A percentile compares a stretch with the other conserved stretches of the same genome.
These are phyloP conservation scores for Fusarium penzigii DNA, from an alignment of 2,329 filamentous ascomycete species.

Conservation along the genomic window DNA sequence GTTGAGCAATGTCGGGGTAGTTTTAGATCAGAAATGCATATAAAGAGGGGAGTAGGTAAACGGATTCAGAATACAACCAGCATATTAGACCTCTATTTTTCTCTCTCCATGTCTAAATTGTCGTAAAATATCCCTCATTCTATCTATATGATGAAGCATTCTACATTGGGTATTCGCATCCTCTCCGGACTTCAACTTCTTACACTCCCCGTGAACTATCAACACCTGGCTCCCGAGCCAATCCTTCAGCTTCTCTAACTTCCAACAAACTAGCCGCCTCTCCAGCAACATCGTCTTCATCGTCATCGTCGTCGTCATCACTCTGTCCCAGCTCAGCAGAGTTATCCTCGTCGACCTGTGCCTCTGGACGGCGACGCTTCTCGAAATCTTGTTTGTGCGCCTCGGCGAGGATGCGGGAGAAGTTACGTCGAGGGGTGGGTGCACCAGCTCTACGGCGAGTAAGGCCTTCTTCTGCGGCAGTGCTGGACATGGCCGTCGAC, in stretches of 20 bases:
- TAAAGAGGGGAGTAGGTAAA: neutral
- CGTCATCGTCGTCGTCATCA: slow-evolving; percentile 40
- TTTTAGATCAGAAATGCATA: neutral
- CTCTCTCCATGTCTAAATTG: neutral
- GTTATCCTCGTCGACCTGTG: slow-evolving; percentile 25
- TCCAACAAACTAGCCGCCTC: slow-evolving; percentile 30
- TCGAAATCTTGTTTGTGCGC: slow-evolving; percentile 94
- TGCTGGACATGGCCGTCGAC: slow-evolving; percentile 19
- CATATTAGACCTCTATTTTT: neutral
- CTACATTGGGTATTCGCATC: neutral
- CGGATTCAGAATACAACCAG: neutral
- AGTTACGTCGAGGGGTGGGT: slow-evolving; percentile 27
- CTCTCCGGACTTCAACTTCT: neutral
- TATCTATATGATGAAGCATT: too few relatives aligned
- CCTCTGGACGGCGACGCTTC: slow-evolving; percentile 60
- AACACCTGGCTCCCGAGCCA: slow-evolving; percentile 15
- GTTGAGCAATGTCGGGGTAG: neutral
- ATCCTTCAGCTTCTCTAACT: slow-evolving; percentile 28
- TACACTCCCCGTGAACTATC: slow-evolving; percentile 9
- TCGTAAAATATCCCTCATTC: neutral
- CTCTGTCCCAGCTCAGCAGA: slow-evolving; percentile 31
- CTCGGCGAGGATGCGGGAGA: slow-evolving; percentile 70
- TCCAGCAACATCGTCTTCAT: slow-evolving; percentile 27
- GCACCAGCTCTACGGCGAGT: slow-evolving; percentile 37
- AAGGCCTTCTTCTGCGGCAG: slow-evolving; percentile 22